These are phyloP conservation scores for Alternaria dauci DNA, from an alignment of 2,329 filamentous ascomycete genomes.

Conservation along the genomic window DNA sequence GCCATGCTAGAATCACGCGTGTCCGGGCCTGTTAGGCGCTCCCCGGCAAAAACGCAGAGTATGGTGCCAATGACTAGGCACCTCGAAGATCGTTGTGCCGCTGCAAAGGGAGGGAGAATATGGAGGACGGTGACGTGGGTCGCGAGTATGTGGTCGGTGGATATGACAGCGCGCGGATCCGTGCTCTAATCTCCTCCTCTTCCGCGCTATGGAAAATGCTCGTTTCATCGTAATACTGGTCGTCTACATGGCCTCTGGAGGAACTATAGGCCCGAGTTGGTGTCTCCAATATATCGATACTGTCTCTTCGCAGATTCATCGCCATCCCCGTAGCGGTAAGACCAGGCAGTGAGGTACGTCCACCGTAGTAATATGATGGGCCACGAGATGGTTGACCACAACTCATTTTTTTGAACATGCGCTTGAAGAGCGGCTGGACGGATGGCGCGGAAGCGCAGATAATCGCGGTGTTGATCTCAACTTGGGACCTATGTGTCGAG, in stretches of 20 bases:
- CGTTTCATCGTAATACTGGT: background rate
- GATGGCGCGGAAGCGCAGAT: conserved; percentile 36
- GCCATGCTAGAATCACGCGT: background rate
- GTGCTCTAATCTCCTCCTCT: conserved; percentile 9
- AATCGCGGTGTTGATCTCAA: conserved; percentile 40
- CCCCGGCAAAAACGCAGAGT: background rate
- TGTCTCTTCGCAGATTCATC: conserved; percentile 1
- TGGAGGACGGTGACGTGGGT: background rate
- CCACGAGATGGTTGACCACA: conserved; percentile 11
- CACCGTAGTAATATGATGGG: conserved; percentile 23
- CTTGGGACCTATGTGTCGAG: conserved; percentile 18
- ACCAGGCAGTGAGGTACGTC: background rate
- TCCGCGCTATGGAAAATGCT: background rate
- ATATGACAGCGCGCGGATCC: conserved; percentile 9
- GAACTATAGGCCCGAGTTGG: background rate
- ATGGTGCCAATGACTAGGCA: background rate
- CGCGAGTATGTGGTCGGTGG: background rate
- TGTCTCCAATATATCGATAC: conserved; percentile 8
- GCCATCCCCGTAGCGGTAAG: conserved; percentile 2
- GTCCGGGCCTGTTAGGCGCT: background rate
- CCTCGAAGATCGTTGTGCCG: background rate
- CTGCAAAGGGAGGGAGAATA: background rate
- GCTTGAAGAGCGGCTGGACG: conserved; percentile 32
- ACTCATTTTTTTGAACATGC: conserved; percentile 22
- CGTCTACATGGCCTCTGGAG: background rate